Evolutionary conservation across 2,329 filamentous ascomycete species (phyloP).

Genomic region (Microsporum canis): DNA sequence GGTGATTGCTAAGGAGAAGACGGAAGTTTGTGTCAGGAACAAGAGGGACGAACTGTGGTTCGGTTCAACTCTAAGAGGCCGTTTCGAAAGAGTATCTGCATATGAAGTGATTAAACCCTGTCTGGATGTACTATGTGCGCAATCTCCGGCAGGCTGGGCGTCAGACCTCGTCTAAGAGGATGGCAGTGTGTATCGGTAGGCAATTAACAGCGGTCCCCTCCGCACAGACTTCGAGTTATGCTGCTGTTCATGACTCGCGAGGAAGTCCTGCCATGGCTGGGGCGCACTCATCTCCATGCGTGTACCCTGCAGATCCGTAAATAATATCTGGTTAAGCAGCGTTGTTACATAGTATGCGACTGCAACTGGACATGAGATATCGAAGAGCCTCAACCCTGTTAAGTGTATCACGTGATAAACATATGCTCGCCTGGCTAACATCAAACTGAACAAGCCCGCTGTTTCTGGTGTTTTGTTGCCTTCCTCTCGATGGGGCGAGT

Average conservation of each 20-base stretch:
- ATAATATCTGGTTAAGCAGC: neutral
- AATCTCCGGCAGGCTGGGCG: neutral
- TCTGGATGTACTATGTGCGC: neutral
- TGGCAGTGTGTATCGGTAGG: neutral
- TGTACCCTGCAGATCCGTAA: neutral
- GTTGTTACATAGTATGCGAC: neutral
- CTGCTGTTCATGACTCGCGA: neutral
- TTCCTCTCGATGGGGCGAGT: neutral
- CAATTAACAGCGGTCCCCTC: neutral
- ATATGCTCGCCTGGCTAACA: neutral
- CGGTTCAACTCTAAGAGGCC: neutral
- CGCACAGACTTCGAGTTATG: neutral
- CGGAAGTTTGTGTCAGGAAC: neutral
- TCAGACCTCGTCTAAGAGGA: neutral
- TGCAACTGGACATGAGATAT: neutral
- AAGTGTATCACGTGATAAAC: neutral
- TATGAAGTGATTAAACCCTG: neutral
- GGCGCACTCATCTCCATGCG: neutral
- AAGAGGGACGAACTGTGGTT: neutral
- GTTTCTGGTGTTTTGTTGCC: neutral
- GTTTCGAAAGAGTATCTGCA: neutral
- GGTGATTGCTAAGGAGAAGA: neutral
- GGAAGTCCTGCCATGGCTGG: neutral
- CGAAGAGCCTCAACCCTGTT: neutral
- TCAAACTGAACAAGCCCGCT: neutral